Conservation (phyloP, 306 rosid genomes). For the Sechiopsis laciniata region DNA sequence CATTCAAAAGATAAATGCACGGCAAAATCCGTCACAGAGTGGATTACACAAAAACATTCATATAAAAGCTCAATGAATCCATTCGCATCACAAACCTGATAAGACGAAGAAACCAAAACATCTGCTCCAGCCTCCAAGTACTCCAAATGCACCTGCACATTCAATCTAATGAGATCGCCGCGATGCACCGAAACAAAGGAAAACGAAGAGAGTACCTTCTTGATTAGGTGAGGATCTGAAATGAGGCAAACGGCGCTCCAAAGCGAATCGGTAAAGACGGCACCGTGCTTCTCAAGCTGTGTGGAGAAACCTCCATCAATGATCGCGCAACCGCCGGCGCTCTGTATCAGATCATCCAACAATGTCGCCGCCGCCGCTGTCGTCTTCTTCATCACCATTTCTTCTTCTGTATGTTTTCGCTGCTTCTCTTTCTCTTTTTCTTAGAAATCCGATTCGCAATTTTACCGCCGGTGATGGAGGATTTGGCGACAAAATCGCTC, state of each 20-base stretch:
- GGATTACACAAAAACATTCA: too few species aligned
- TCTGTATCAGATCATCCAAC: conserved; percentile 56
- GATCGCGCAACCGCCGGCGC: conserved; percentile 65
- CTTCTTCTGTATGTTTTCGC: too few species aligned
- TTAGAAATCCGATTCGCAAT: neutral
- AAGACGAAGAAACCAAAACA: conserved; percentile 76
- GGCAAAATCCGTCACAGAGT: neutral
- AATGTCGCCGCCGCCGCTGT: conserved; percentile 35
- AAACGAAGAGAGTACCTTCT: conserved; percentile 31
- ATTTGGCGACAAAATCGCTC: neutral
- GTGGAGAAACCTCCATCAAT: conserved; percentile 85
- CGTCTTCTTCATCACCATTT: conserved; percentile 30
- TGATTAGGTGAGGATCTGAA: conserved; percentile 56
- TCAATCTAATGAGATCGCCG: neutral
- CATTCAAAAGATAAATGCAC: neutral
- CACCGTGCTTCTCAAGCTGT: conserved; percentile 73
- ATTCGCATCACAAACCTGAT: conserved; percentile 50
- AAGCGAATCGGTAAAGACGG: conserved; percentile 64
- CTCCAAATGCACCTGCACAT: conserved; percentile 65
- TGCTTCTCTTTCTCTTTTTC: neutral
- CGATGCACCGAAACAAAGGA: neutral
- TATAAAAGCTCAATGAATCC: neutral
- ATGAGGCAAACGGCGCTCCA: conserved; percentile 85
- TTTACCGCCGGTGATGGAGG: neutral
- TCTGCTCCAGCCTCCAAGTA: conserved; percentile 82